phyloP scores from a whole-genome alignment of 1,284 basidiomycete species.

The Cryptococcus neoformans region DNA sequence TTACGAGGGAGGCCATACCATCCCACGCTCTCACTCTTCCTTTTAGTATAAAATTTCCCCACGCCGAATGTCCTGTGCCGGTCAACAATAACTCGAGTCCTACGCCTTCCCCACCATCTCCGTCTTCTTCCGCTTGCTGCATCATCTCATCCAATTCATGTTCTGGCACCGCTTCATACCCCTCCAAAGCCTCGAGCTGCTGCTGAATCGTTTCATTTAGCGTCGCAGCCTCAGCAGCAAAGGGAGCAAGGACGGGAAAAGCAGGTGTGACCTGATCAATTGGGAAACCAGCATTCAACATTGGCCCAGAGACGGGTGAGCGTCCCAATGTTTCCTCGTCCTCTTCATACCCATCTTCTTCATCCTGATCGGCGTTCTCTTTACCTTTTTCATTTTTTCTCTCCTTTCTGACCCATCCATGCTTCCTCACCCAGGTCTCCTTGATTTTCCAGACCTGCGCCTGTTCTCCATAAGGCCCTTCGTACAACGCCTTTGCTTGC shows the following conservation, averaged over 20 bases:
- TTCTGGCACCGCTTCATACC: constrained; percentile 38
- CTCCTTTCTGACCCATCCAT: constrained; percentile 9
- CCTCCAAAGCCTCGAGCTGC: constrained; percentile 41
- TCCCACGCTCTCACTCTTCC: constrained; percentile 55
- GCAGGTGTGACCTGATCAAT: constrained; percentile 23
- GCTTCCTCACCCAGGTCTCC: constrained; percentile 51
- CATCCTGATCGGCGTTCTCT: constrained; percentile 7
- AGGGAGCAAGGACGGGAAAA: constrained; percentile 19
- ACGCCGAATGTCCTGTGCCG: constrained; percentile 54
- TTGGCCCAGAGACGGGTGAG: constrained; percentile 29
- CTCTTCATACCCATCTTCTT: constrained; percentile 1
- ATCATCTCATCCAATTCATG: constrained; percentile 31
- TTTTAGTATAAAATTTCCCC: constrained; percentile 54
- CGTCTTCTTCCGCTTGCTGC: constrained; percentile 6
- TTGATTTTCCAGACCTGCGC: constrained; percentile 56
- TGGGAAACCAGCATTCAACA: constrained; percentile 46
- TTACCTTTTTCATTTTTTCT: constrained; percentile 15
- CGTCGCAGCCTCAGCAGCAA: constrained; percentile 38
- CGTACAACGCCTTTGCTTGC: constrained; percentile 47
- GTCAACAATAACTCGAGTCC: constrained; percentile 51
- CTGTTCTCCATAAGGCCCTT: constrained; percentile 56
- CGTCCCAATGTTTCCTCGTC: not conserved
- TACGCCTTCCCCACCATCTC: constrained; percentile 23
- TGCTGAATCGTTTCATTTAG: constrained; percentile 33
- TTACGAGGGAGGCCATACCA: constrained; percentile 53